Percentiles rank a stretch among this genome's conserved stretches.
phyloP scores from a whole-genome alignment of 1,284 basidiomycete genomes.

The Trametes versicolor region DNA sequence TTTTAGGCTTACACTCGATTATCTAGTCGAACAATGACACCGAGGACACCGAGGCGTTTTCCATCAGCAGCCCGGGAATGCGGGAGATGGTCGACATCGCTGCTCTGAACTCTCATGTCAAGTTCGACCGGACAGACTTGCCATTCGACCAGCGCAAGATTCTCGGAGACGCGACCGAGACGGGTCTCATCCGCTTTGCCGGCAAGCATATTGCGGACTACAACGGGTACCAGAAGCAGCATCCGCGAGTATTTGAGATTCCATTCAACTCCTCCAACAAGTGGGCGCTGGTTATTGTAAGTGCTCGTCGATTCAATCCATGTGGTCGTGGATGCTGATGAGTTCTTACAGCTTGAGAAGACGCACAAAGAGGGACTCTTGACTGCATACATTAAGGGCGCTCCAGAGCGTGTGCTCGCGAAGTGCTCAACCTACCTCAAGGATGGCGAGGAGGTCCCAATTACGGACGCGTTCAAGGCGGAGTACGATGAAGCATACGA shows the following conservation, averaged over 20 bases:
- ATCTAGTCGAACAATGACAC: constrained; percentile 72
- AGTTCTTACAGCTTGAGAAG: constrained; percentile 58
- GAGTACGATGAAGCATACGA: constrained; percentile 70
- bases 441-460: constrained; percentile 56
- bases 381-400: constrained; percentile 71
- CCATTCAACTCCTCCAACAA: constrained; percentile 80
- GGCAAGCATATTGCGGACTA: constrained; percentile 63
- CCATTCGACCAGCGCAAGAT: constrained; percentile 71
- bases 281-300: constrained; percentile 74
- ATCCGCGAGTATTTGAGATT: constrained; percentile 71
- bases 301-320: constrained; percentile 36
- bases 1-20: background rate
- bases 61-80: constrained; percentile 64
- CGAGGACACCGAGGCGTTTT: constrained; percentile 58
- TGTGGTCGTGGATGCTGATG: background rate
- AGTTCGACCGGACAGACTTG: constrained; percentile 71
- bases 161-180: constrained; percentile 76
- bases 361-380: constrained; percentile 57
- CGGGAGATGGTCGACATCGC: constrained; percentile 69
- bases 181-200: constrained; percentile 72
- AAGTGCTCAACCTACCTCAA: constrained; percentile 70
- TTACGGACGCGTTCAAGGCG: constrained; percentile 63
- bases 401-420: constrained; percentile 71
- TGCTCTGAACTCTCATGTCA: constrained; percentile 72
- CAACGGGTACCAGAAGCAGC: constrained; percentile 59